Percentiles rank a stretch among this genome's conserved stretches.
Evolutionary conservation across 345 rosid genomes (phyloP).

Genomic region (Arabidopsis arenosa): DNA sequence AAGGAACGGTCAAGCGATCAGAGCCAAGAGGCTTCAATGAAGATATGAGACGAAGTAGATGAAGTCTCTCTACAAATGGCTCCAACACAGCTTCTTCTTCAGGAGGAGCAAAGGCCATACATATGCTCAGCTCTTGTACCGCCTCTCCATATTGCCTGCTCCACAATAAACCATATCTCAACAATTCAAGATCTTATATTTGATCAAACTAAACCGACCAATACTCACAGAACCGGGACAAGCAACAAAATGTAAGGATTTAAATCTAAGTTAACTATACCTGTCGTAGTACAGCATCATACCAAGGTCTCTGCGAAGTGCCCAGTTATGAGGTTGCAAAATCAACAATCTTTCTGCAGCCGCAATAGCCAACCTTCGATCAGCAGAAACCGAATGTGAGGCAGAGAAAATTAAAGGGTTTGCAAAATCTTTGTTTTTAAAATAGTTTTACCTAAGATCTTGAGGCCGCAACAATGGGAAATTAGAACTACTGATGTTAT

Average conservation of each 20-base stretch:
- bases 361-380: conserved; percentile 76
- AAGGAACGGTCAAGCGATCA: conserved; percentile 62
- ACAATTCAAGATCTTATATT: not conserved
- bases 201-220: not conserved
- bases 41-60: conserved; percentile 70
- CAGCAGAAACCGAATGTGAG: conserved; percentile 27
- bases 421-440: not conserved
- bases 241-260: conserved; percentile 11
- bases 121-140: conserved; percentile 90
- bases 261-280: conserved; percentile 31
- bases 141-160: conserved; percentile 79
- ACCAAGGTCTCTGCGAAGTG: conserved; percentile 84
- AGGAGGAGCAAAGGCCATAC: conserved; percentile 82
- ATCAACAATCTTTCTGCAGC: conserved; percentile 87
- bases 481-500: conserved; percentile 49
- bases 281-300: conserved; percentile 86
- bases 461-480: conserved; percentile 69
- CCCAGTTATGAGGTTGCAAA: conserved; percentile 88
- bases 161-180: conserved; percentile 23
- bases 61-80: conserved; percentile 82
- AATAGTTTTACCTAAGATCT: conserved; percentile 67
- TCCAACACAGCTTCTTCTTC: conserved; percentile 71
- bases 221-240: conserved; percentile 3
- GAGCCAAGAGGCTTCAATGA: conserved; percentile 66
- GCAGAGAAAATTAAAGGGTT: not conserved